phyloP scores from a whole-genome alignment of 495 filamentous ascomycete genomes.

The Bryoglossum gracile region DNA sequence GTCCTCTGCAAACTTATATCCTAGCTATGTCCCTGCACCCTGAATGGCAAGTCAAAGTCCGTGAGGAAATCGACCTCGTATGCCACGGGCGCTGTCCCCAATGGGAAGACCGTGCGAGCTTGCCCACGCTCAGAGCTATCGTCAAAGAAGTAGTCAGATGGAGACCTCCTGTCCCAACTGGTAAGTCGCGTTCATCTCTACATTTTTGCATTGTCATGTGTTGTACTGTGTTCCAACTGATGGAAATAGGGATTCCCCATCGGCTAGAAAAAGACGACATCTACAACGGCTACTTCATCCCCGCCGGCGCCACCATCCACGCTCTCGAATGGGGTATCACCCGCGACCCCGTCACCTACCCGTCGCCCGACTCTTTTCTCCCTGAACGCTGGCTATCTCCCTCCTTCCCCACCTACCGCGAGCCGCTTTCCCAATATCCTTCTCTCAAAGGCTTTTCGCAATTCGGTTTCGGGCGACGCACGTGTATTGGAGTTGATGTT shows the following conservation, averaged over 20 bases:
- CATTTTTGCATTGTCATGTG: conserved; percentile 50
- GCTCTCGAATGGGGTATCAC: conserved; percentile 58
- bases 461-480: conserved; percentile 21
- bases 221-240: conserved; percentile 45
- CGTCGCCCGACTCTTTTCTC: conserved; percentile 53
- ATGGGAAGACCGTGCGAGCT: conserved; percentile 36
- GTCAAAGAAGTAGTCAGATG: conserved; percentile 46
- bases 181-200: conserved; percentile 26
- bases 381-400: conserved; percentile 41
- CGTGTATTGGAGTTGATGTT: conserved; percentile 16
- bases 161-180: conserved; percentile 45
- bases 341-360: conserved; percentile 51
- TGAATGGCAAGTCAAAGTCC: conserved; percentile 43
- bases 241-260: conserved; percentile 36
- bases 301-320: conserved; percentile 49
- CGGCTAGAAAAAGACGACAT: conserved; percentile 37
- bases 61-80: conserved; percentile 49
- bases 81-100: conserved; percentile 47
- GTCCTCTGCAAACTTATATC: conserved; percentile 34
- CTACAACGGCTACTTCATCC: conserved; percentile 45
- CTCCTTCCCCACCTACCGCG: conserved; percentile 24
- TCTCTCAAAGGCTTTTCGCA: conserved; percentile 23
- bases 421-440: conserved; percentile 42
- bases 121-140: conserved; percentile 41
- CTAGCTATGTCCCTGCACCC: conserved; percentile 55